Conservation (phyloP, 179 eudicot species). For the Vitellaria paradoxa region DNA sequence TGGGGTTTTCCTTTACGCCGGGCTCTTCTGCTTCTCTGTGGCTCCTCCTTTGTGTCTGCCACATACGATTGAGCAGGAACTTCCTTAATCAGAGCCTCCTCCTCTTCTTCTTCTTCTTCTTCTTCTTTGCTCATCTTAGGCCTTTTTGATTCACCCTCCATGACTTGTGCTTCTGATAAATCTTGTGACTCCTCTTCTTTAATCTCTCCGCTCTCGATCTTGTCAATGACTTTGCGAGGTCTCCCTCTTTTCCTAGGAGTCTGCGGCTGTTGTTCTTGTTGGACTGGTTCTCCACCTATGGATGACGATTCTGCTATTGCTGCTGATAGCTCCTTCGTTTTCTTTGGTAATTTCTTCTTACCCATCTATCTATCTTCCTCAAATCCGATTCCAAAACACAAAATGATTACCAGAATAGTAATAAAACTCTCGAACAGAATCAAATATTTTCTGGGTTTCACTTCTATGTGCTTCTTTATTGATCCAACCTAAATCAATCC, state of each 20-base stretch:
- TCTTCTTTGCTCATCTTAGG: constrained; percentile 9
- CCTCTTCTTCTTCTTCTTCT: constrained; percentile 7
- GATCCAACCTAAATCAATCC: no score
- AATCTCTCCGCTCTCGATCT: constrained; percentile 16
- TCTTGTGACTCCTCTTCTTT: constrained; percentile 2
- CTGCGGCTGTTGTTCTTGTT: background rate
- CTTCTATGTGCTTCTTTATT: no score
- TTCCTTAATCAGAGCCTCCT: background rate
- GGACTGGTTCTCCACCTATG: background rate
- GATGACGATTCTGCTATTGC: constrained; percentile 31
- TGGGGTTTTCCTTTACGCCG: constrained; percentile 41
- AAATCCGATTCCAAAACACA: no score
- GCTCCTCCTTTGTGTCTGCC: background rate
- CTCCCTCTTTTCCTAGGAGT: constrained; percentile 34
- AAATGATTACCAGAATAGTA: no score
- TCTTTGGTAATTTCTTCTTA: constrained; percentile 22
- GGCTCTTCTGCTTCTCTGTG: constrained; percentile 5
- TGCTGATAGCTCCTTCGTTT: constrained; percentile 26
- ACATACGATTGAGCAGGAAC: background rate
- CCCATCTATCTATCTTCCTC: constrained; percentile 13
- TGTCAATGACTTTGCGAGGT: constrained; percentile 28
- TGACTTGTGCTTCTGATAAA: background rate
- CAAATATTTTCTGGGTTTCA: no score
- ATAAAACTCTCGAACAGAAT: no score
- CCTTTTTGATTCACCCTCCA: constrained; percentile 15